phyloP scores from a whole-genome alignment of 768 basidiomycete species.

The Boletus bicolor region DNA sequence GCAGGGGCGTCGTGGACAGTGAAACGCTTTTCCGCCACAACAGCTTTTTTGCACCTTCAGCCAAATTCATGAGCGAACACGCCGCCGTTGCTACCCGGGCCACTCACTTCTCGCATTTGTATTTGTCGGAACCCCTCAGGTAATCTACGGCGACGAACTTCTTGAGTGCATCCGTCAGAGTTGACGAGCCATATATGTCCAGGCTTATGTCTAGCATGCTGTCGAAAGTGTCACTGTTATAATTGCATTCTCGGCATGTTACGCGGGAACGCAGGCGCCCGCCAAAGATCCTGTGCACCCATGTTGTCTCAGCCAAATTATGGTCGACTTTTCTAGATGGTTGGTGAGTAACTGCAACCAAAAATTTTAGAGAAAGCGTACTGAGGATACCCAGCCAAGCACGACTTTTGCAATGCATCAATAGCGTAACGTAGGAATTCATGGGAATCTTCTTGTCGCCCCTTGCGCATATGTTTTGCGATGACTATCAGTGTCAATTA shows the following conservation, averaged over 20 bases:
- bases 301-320: slow-evolving; percentile 79
- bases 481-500: slow-evolving; percentile 53
- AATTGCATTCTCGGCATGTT: slow-evolving; percentile 71
- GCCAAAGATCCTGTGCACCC: slow-evolving; percentile 94
- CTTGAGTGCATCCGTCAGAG: slow-evolving; percentile 67
- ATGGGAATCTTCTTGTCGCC: slow-evolving; percentile 97
- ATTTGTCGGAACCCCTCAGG: slow-evolving; percentile 89
- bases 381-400: slow-evolving; percentile 69
- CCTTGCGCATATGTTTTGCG: slow-evolving; percentile 85
- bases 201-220: slow-evolving; percentile 90
- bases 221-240: slow-evolving; percentile 97
- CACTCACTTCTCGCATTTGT: slow-evolving; percentile 97
- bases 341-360: slow-evolving; percentile 11
- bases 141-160: slow-evolving; percentile 81
- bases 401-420: slow-evolving; percentile 86
- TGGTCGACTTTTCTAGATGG: slow-evolving; percentile 60
- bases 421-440: slow-evolving; percentile 95
- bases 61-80: slow-evolving; percentile 4
- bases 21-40: slow-evolving; percentile 88
- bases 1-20: slow-evolving; percentile 84
- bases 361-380: slow-evolving; percentile 36
- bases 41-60: slow-evolving; percentile 84
- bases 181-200: slow-evolving; percentile 68
- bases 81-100: neutral
- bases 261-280: slow-evolving; percentile 90